Base-by-base conservation (phyloP, 345 rosid genomes). In the Aquilaria sinensis region DNA sequence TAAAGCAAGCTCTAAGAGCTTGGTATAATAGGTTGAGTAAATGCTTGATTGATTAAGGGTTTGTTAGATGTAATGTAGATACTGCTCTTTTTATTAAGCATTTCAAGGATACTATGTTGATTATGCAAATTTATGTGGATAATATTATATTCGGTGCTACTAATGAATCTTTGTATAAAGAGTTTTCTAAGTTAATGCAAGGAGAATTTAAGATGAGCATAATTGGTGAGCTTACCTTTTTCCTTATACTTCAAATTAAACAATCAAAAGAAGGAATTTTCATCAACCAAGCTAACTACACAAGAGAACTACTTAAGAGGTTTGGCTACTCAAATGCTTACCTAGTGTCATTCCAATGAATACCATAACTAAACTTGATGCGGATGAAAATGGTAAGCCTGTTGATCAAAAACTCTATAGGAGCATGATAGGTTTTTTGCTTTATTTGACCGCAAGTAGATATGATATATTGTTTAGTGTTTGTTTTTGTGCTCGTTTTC, bases 1-100 rank as follows among this genome's bases (percentile, higher is more conserved):
- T 69, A 2, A 62, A 63, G 14, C 67, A 69, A 56, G 52, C 63
- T 2, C 68, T 33, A 2, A 56, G 52, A 33, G 52, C 71, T 41
- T 67, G 64, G 71, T 67, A 52, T 60, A 14, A 67, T 8, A 59
- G 58, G 15, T 12, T 50, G 0, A 51, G 37, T 30, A 37, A 2
- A 8, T 58, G 59, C 13, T 31, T 53, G 14, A 23, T 67, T 12
- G 7, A 53, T 9, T 12, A 51, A 0, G 53, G 57, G 3, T 60
- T 53, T 47, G 8, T 7, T 0, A 53, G 29, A 59, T 54, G 65
- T 2, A 51, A 31, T 0, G 60, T 60, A 15, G 65, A 67, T n/a
- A 67, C 37, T 3, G 59, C 60, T 4, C 15, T 59, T 1, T 60
- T 67, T 47, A 59, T 46, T 46, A 37, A 59, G 31, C 9, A 0